Base-by-base conservation (phyloP, 2,329 filamentous ascomycete species). In the Emmonsia crescens region DNA sequence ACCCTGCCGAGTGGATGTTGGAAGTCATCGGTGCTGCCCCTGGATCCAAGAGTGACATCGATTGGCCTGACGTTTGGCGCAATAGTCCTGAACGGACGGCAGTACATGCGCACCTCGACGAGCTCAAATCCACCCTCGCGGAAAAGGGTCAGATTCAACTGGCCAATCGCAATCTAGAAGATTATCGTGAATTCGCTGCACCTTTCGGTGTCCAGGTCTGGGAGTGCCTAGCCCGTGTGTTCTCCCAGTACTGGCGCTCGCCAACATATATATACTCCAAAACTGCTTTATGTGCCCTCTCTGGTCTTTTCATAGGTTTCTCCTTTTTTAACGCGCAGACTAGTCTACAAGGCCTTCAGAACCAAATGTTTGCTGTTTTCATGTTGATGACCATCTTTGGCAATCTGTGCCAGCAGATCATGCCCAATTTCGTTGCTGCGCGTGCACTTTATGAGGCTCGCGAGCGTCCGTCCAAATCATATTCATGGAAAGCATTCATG, bases 261-360 rank as follows among this genome's bases (percentile, higher is more conserved):
- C 91, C 91, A 0, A 82, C 86, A 5, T 96, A 96, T 78, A 92
- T 96, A 74, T 95, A 93, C 78, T 87, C 89, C 69, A 96, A 96
- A 79, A 72, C 80, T 0, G 78, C 82, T 0, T 85, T 95, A n/a
- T 90, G 86, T 71, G 76, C 82, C 19, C 75, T 85, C 19, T 81
- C 81, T 19, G 78, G 85, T 2, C 80, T 95, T 19, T 95, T 92
- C 73, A 89, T 95, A 69, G 90, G 89, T 52, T 91, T 93, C 75
- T 87, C 88, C 64, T 92, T 95, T 77, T 90, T 85, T 81, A 82
- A 85, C 21, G 87, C 89, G 0, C 80, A 84, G 51, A 89, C 90
- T 76, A 86, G 83, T 38, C 82, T 87, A 46, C 89, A 93, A 72
- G 91, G 91, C 65, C 80, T 95, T 3, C 89, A 93, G 75, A 95